A percentile compares a stretch with the other conserved stretches of the same genome.
Evolutionary conservation across 2,329 filamentous ascomycete genomes (phyloP).

Genomic region (Fusarium sacchari): DNA sequence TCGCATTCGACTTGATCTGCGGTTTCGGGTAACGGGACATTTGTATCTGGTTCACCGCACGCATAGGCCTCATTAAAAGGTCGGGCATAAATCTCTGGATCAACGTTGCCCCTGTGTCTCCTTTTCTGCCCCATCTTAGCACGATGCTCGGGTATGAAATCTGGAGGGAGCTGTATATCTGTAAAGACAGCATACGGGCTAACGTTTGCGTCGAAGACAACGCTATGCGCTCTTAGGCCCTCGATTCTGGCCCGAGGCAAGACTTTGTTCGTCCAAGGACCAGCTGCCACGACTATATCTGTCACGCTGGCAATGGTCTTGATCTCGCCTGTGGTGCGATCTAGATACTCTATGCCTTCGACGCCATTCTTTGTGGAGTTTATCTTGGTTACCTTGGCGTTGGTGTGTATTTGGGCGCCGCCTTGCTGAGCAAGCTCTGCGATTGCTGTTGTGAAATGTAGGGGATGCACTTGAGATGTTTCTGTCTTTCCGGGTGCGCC

Average conservation of each 20-base stretch:
- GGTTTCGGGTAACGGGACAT: conserved; percentile 77
- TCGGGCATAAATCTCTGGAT: conserved; percentile 93
- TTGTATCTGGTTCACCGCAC: conserved; percentile 88
- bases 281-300: conserved; percentile 66
- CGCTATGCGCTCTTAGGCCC: conserved; percentile 70
- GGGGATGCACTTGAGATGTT: conserved; percentile 94
- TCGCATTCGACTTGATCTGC: conserved; percentile 82
- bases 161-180: conserved; percentile 77
- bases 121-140: conserved; percentile 59
- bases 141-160: conserved; percentile 66
- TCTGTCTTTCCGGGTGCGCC: conserved; percentile 72
- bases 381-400: conserved; percentile 74
- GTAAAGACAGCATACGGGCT: conserved; percentile 86
- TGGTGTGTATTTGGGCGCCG: conserved; percentile 74
- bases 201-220: conserved; percentile 72
- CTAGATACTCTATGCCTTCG: conserved; percentile 68
- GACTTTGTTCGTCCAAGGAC: conserved; percentile 71
- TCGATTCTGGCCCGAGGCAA: conserved; percentile 68
- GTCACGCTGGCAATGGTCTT: conserved; percentile 57
- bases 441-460: conserved; percentile 88
- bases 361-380: conserved; percentile 63
- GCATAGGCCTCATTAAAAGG: conserved; percentile 92
- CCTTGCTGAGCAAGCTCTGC: conserved; percentile 77
- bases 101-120: conserved; percentile 70
- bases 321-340: conserved; percentile 54